Base-by-base conservation (phyloP, 2,329 filamentous ascomycete genomes). In the Cladosporium sp. region DNA sequence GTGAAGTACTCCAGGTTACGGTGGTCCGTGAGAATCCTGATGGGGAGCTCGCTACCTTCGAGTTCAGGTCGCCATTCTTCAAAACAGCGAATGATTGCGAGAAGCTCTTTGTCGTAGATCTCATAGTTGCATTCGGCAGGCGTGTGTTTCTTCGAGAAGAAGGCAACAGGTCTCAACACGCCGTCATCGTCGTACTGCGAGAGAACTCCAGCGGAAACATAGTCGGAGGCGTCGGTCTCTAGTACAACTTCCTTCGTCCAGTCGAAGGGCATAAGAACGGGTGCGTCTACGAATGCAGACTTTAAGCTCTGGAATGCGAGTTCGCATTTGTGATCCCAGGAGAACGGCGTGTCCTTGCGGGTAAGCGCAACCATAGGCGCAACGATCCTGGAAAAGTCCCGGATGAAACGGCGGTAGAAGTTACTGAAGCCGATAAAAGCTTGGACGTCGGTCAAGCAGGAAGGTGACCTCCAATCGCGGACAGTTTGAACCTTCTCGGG, bases 1-100 rank as follows among this genome's bases (percentile, higher is more conserved):
- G 56, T 64, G 48, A 68, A 68, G 45, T 59, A 61, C 39, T 61
- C 45, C 1, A 70, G 56, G 29, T 58, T 63, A 36, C 60, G 54
- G 51, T 70, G 54, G 51, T 70, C 55, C 4, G 56, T 62, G 12
- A 62, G 43, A 1, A 70, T 55, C 18, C 55, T 47, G 12, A 61
- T 47, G 17, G 39, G 42, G 6, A 55, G 32, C n/a, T n/a, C n/a
- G n/a, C n/a, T n/a, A 12, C 47, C 50, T 44, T 61, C 43, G 0
- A 67, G 54, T 29, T 65, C 50, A 19, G 53, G 43, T 18, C 55
- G 4, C 60, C 53, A 68, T 45, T 62, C 42, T 47, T 64, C 42
- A n/a, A 69, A 58, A 12, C 39, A 30, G 8, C 41, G 15, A 1
- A 57, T 42, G 15, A 55, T 56, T 9, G 44, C 47, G 29, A 57